Evolutionary conservation across 805 yeast genomes (phyloP).

Genomic region (Maudiozyma serrabonitensis): DNA sequence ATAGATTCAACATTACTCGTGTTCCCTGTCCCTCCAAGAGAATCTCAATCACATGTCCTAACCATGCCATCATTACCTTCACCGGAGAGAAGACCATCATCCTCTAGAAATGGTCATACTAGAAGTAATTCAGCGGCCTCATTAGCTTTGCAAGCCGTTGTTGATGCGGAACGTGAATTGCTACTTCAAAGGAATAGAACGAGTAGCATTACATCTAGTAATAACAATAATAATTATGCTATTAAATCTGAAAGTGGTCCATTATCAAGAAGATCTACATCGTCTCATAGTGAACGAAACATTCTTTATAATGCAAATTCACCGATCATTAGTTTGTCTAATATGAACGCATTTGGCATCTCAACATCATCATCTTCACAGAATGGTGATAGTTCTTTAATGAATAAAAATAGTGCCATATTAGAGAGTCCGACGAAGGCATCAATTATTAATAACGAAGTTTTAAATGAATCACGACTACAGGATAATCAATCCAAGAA

Average conservation of each 20-base stretch:
- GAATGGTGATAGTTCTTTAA: constrained; percentile 12
- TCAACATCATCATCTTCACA: constrained; percentile 17
- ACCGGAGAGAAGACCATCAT: constrained; percentile 13
- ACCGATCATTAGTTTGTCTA: neutral
- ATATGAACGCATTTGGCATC: neutral
- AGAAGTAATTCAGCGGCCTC: constrained; percentile 48
- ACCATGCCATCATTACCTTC: constrained; percentile 36
- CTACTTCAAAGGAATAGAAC: neutral
- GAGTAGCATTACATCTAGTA: neutral
- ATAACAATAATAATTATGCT: neutral
- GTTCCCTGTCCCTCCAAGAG: constrained; percentile 58
- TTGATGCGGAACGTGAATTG: constrained; percentile 41
- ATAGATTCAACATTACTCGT: constrained; percentile 32
- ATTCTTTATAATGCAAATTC: neutral
- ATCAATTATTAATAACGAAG: neutral
- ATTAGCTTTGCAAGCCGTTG: constrained; percentile 63
- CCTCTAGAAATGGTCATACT: constrained; percentile 20
- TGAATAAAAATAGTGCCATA: constrained; percentile 19
- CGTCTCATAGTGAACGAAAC: neutral
- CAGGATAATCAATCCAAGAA: neutral
- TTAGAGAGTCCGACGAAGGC: constrained; percentile 17
- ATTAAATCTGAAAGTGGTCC: neutral
- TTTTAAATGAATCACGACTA: neutral
- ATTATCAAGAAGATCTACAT: neutral
- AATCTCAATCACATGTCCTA: constrained; percentile 52